Percentiles rank a stretch among this genome's conserved stretches.
Evolutionary conservation across 2,329 filamentous ascomycete genomes (phyloP).

Genomic region (Talaromyces sp.): DNA sequence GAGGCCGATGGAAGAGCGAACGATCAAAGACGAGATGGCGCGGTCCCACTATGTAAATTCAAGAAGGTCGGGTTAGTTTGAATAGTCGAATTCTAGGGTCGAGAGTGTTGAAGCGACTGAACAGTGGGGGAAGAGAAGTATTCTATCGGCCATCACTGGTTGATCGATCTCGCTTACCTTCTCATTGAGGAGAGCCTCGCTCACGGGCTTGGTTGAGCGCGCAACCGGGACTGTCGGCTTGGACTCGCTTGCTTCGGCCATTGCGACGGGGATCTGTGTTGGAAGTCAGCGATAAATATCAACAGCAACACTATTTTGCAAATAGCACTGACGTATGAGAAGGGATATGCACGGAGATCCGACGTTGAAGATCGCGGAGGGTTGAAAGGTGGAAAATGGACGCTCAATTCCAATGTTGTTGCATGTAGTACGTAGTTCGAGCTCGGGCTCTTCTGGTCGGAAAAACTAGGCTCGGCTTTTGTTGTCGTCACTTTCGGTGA

Average conservation of each 20-base stretch:
- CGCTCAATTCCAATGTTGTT: neutral
- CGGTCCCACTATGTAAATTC: constrained; percentile 74
- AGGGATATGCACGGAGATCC: constrained; percentile 1
- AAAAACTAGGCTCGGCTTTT: constrained; percentile 27
- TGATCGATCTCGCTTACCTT: constrained; percentile 61
- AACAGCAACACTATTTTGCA: neutral
- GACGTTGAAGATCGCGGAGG: neutral
- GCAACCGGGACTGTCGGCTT: constrained; percentile 60
- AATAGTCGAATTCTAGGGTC: neutral
- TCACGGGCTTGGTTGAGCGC: constrained; percentile 73
- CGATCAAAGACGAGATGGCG: constrained; percentile 93
- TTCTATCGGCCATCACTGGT: too few relatives aligned
- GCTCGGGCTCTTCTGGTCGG: constrained; percentile 27
- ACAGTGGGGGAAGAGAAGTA: neutral
- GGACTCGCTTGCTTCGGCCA: constrained; percentile 54
- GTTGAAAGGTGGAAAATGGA: too few relatives aligned
- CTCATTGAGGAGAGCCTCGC: constrained; percentile 96
- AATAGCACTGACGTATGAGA: neutral
- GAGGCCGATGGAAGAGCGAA: constrained; percentile 92
- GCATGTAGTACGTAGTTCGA: neutral
- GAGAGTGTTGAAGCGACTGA: neutral
- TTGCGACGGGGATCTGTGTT: constrained; percentile 31
- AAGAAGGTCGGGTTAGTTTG: constrained; percentile 13
- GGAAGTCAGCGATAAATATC: neutral
- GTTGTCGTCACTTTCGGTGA: constrained; percentile 7